These are phyloP conservation scores for Delphinella strobiligena DNA, from an alignment of 2,329 filamentous ascomycete genomes.

Conservation along the genomic window DNA sequence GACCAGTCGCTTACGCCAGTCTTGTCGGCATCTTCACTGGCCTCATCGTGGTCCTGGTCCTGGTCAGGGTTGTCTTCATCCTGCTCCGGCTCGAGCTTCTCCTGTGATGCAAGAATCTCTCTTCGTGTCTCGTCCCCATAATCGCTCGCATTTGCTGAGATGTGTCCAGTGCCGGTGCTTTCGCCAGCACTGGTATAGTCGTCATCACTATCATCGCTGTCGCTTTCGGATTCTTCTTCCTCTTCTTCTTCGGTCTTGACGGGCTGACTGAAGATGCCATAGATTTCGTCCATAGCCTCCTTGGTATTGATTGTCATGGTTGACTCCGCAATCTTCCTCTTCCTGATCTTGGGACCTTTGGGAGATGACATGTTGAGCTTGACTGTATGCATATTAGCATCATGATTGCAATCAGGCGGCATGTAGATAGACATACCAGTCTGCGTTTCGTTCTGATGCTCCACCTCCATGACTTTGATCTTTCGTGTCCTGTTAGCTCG, in stretches of 20 bases:
- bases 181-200: constrained; percentile 80
- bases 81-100: constrained; percentile 32
- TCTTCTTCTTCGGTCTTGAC: constrained; percentile 38
- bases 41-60: constrained; percentile 15
- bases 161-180: constrained; percentile 62
- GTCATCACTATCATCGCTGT: constrained; percentile 49
- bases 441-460: constrained; percentile 67
- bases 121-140: constrained; percentile 49
- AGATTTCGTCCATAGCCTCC: constrained; percentile 93
- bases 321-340: constrained; percentile 62
- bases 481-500: constrained; percentile 38
- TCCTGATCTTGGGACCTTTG: constrained; percentile 70
- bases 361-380: constrained; percentile 90
- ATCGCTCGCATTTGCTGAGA: constrained; percentile 52
- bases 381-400: constrained; percentile 43
- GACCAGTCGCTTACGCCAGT: constrained; percentile 67
- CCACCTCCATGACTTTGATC: constrained; percentile 63
- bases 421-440: constrained; percentile 54
- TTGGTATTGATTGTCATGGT: constrained; percentile 97
- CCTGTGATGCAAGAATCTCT: constrained; percentile 34
- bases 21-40: constrained; percentile 24
- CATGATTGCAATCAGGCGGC: no score
- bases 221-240: constrained; percentile 53
- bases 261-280: constrained; percentile 91
- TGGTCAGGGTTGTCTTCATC: constrained; percentile 29